Percentiles rank a stretch among this genome's conserved stretches.
Conservation (phyloP, 1,284 basidiomycete genomes). For the Sporisorium exsertum region DNA sequence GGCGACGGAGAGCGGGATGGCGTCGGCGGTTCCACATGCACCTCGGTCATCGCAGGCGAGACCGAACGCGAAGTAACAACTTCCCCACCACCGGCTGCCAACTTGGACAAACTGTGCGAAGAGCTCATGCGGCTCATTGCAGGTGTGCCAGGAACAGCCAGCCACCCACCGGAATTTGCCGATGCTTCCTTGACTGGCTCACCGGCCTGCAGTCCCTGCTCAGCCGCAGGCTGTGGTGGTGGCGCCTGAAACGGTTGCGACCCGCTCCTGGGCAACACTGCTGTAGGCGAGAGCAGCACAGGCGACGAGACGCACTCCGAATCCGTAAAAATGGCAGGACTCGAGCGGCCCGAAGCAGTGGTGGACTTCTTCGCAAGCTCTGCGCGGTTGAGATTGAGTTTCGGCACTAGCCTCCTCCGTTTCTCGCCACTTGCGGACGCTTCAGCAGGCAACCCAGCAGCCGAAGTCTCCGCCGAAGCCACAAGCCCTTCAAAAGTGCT, state of each 20-base stretch:
- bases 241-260: conserved; percentile 1
- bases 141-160: conserved; percentile 31
- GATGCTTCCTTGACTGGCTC: background rate
- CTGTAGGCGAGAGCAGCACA: conserved; percentile 34
- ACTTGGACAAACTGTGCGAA: conserved; percentile 29
- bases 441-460: background rate
- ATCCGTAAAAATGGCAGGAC: conserved; percentile 27
- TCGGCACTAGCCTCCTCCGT: conserved; percentile 30
- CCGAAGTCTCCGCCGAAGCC: conserved; percentile 3
- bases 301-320: conserved; percentile 32
- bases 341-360: conserved; percentile 24
- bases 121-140: conserved; percentile 39
- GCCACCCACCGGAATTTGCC: conserved; percentile 15
- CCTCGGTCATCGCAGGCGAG: conserved; percentile 24
- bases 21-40: conserved; percentile 39
- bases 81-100: conserved; percentile 17
- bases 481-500: conserved; percentile 33
- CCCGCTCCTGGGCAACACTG: conserved; percentile 7
- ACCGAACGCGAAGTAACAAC: conserved; percentile 12
- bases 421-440: conserved; percentile 15
- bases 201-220: background rate
- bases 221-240: background rate
- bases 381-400: conserved; percentile 32
- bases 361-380: conserved; percentile 28
- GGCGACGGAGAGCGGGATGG: conserved; percentile 38